Conservation (phyloP, 345 rosid species). For the Hibiscus syriacus region DNA sequence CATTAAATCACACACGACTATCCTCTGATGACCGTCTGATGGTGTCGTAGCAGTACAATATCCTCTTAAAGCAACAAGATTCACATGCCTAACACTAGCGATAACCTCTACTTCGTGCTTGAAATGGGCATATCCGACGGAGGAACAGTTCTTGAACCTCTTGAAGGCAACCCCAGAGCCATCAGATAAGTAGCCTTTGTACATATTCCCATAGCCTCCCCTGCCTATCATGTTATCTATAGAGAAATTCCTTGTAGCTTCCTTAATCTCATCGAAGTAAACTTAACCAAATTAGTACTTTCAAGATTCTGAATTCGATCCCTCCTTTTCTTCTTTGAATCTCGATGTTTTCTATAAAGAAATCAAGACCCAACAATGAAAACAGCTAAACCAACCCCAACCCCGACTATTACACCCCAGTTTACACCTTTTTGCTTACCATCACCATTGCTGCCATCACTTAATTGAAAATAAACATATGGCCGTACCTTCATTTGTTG, state of each 20-base stretch:
- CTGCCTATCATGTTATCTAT: no score
- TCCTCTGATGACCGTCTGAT: constrained; percentile 88
- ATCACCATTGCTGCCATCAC: constrained; percentile 12
- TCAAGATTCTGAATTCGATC: constrained; percentile 21
- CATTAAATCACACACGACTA: constrained; percentile 77
- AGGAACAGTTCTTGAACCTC: no score
- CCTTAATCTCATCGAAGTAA: constrained; percentile 69
- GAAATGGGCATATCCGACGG: no score
- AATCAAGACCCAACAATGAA: constrained; percentile 34
- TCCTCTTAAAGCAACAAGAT: constrained; percentile 73
- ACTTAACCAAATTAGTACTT: constrained; percentile 59
- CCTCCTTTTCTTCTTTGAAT: constrained; percentile 18
- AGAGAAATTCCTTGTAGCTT: no score
- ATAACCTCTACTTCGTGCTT: no score
- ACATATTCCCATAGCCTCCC: no score
- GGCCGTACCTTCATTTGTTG: constrained; percentile 52
- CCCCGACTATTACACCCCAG: constrained; percentile 20
- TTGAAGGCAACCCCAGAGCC: no score
- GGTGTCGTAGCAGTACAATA: constrained; percentile 75
- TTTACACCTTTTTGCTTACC: constrained; percentile 21
- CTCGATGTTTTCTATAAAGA: constrained; percentile 24
- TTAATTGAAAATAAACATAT: constrained; percentile 48
- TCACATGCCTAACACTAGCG: constrained; percentile 78
- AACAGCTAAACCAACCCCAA: constrained; percentile 26
- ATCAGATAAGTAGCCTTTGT: no score